Percentiles rank a stretch among this genome's conserved stretches.
These are phyloP conservation scores for Musa acuminata DNA, from an alignment of 176 grass and related monocot species.

Conservation along the genomic window DNA sequence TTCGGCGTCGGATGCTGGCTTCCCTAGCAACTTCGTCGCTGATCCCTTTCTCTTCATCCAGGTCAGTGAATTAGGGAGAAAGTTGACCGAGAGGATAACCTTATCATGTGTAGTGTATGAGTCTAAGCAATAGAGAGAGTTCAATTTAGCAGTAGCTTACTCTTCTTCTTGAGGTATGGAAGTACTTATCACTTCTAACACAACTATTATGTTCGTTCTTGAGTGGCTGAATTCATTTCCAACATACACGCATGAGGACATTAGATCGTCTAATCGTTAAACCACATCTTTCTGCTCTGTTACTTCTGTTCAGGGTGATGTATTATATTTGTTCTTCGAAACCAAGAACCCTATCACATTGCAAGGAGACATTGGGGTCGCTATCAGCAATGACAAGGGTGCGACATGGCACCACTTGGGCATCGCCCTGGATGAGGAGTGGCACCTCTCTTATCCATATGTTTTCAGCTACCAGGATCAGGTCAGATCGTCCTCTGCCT, in stretches of 20 bases:
- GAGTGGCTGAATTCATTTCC: no score
- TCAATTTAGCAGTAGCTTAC: no score
- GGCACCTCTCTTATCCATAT: slow-evolving; percentile 91
- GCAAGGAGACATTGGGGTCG: slow-evolving; percentile 81
- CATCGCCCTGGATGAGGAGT: slow-evolving; percentile 70
- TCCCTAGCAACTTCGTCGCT: slow-evolving; percentile 72
- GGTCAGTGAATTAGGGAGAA: slow-evolving; percentile 29
- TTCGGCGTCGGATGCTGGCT: slow-evolving; percentile 36
- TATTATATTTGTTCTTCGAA: slow-evolving; percentile 84
- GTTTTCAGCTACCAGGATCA: slow-evolving; percentile 52
- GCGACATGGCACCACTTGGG: slow-evolving; percentile 69
- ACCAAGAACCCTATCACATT: slow-evolving; percentile 57
- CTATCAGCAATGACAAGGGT: slow-evolving; percentile 69
- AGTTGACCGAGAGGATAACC: no score
- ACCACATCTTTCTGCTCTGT: not conserved
- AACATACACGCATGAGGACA: no score
- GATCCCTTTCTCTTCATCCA: slow-evolving; percentile 84
- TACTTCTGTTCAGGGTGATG: slow-evolving; percentile 33
- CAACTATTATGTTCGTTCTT: not conserved
- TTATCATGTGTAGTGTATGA: no score
- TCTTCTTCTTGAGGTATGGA: no score
- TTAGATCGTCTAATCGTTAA: no score
- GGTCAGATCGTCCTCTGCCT: slow-evolving; percentile 22
- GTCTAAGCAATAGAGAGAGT: no score
- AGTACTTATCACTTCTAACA: not conserved